A percentile compares a stretch with the other conserved stretches of the same genome.
Conservation (phyloP, 371 early-diverging fungal species). For the Lichtheimia corymbifera region DNA sequence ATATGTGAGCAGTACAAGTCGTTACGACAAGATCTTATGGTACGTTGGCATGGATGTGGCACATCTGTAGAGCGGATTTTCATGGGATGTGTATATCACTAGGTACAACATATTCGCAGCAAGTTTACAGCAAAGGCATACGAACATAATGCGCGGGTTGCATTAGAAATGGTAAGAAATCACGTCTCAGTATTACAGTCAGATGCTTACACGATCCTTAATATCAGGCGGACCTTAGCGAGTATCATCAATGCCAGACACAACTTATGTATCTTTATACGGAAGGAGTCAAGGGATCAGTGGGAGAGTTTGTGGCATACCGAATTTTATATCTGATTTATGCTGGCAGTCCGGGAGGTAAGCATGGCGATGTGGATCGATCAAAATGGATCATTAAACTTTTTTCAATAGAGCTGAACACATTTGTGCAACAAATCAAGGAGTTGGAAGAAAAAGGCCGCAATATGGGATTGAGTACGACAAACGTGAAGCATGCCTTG, state of each 20-base stretch:
- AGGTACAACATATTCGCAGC: constrained; percentile 89
- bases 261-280: constrained; percentile 86
- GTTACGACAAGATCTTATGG: constrained; percentile 89
- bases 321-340: constrained; percentile 87
- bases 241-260: constrained; percentile 96
- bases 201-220: background rate
- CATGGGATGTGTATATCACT: background rate
- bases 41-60: constrained; percentile 17
- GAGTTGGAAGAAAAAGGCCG: constrained; percentile 39
- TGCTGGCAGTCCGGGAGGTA: constrained; percentile 84
- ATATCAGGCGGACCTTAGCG: constrained; percentile 85
- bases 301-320: constrained; percentile 90
- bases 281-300: constrained; percentile 63
- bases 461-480: constrained; percentile 20
- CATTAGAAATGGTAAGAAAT: constrained; percentile 77
- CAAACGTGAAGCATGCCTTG: constrained; percentile 77
- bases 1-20: constrained; percentile 92
- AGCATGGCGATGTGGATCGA: background rate
- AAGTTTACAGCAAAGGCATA: constrained; percentile 93
- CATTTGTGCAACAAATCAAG: background rate
- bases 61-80: background rate
- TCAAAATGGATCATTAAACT: background rate
- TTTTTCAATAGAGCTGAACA: background rate
- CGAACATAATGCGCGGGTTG: constrained; percentile 92
- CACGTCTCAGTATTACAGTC: background rate